Base-by-base conservation (phyloP, 2,329 filamentous ascomycete species). In the Aphanocladium album region DNA sequence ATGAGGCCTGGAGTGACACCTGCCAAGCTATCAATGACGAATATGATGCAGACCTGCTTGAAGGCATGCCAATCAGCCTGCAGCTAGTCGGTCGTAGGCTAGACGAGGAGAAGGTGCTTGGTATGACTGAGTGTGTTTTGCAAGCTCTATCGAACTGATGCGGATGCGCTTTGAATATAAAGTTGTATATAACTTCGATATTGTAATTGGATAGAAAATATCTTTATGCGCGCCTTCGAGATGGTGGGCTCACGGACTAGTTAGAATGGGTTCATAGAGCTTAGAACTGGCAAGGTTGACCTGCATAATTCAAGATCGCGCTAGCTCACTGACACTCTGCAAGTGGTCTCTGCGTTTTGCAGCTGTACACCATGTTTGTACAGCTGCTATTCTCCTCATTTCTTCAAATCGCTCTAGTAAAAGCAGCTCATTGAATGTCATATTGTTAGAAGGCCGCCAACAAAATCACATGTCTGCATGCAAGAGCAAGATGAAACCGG, bases 61-160 rank as follows among this genome's bases (percentile, higher is more conserved):
- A 80, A 30, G 76, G 76, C 0, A 71, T 79, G 62, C 76, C 77
- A 0, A 71, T 80, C 27, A 79, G 71, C 50, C 67, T 79, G 1
- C 76, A 79, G 56, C 64, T 81, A 0, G 75, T 80, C n/a, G 77
- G 68, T 0, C 67, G 75, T n/a, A 70, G 73, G 3, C 56, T 78
- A 6, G 75, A 77, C 39, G 75, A 77, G 58, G 76, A 78, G 57
- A 77, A 77, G 60, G 71, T 72, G 0, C 64, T 78, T 23, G 68
- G 69, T 1, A 73, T 76, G 66, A 69, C 67, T 1, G 65, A 67
- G 16, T 56, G 54, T 5, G 63, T 75, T 2, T 52, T 70, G 11
- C 63, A 69, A 27, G 64, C 62, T 8, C 35, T 68, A 9, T 21
- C 23, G 8, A 19, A 12, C 19, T 47, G 21, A 47, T 12, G 35